phyloP scores from a whole-genome alignment of 495 filamentous ascomycete genomes.

The Aspergillus egyptiacus region DNA sequence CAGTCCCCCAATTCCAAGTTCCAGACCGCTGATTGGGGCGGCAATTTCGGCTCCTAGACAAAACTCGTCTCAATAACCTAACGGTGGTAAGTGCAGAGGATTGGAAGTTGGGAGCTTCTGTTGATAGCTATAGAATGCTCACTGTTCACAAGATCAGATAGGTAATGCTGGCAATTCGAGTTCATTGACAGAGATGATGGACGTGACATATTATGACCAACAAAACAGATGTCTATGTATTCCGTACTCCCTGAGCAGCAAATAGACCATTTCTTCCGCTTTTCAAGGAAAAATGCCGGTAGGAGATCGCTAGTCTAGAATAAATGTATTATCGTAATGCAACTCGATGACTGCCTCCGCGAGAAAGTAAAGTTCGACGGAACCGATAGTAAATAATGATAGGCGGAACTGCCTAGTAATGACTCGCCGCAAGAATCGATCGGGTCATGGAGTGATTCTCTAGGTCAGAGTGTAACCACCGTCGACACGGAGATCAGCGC shows the following conservation, averaged over 20 bases:
- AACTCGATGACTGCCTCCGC: not conserved
- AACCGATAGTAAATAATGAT: not conserved
- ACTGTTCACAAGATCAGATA: too few species aligned
- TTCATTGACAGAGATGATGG: slow-evolving; percentile 6
- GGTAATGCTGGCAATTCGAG: not conserved
- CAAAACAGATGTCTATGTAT: slow-evolving; percentile 13
- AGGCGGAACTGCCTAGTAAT: not conserved
- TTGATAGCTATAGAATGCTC: too few species aligned
- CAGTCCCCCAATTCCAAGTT: not conserved
- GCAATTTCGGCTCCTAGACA: not conserved
- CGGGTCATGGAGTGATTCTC: too few species aligned
- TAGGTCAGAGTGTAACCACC: slow-evolving; percentile 87
- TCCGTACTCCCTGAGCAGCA: slow-evolving; percentile 8
- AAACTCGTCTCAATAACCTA: not conserved
- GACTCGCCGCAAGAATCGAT: not conserved
- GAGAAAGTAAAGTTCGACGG: not conserved
- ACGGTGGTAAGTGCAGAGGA: not conserved
- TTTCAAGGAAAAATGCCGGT: slow-evolving; percentile 6
- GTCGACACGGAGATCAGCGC: slow-evolving; percentile 83
- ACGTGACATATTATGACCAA: slow-evolving; percentile 15
- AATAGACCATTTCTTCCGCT: slow-evolving; percentile 6
- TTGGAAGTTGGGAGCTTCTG: not conserved
- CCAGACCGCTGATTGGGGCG: slow-evolving; percentile 2
- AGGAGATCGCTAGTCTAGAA: not conserved
- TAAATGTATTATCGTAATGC: slow-evolving; percentile 13